A percentile compares a stretch with the other conserved stretches of the same genome.
Evolutionary conservation across 805 yeast species (phyloP).

Genomic region (Sugiyamaella floridensis): DNA sequence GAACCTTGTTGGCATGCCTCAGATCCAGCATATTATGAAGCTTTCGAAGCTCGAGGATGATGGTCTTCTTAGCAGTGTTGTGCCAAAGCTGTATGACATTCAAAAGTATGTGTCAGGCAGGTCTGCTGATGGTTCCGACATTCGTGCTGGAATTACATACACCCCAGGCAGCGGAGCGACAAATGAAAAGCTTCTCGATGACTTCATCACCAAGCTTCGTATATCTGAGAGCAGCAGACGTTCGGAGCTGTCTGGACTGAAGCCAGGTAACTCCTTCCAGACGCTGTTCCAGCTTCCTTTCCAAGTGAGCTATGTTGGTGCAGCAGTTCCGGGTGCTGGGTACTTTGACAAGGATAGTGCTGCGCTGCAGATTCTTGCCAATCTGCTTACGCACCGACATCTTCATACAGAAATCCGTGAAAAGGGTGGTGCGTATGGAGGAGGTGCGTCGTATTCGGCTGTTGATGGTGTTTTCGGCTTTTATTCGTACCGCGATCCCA

Average conservation of each 20-base stretch:
- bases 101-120: slow-evolving; percentile 16
- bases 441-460: slow-evolving; percentile 81
- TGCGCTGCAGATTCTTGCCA: slow-evolving; percentile 72
- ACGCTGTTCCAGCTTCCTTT: slow-evolving; percentile 68
- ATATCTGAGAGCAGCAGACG: background rate
- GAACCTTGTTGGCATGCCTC: slow-evolving; percentile 64
- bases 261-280: slow-evolving; percentile 21
- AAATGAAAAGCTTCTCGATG: slow-evolving; percentile 23
- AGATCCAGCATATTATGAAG: slow-evolving; percentile 60
- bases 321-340: slow-evolving; percentile 57
- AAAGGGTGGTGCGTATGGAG: slow-evolving; percentile 97
- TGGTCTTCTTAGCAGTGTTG: slow-evolving; percentile 44
- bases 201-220: slow-evolving; percentile 22
- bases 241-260: background rate
- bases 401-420: slow-evolving; percentile 88
- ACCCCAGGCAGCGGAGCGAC: slow-evolving; percentile 23
- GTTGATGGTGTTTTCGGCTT: slow-evolving; percentile 71
- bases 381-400: slow-evolving; percentile 70
- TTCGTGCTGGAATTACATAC: slow-evolving; percentile 24
- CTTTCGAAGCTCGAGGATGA: slow-evolving; percentile 47
- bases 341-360: slow-evolving; percentile 75
- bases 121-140: background rate
- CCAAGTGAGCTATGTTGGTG: slow-evolving; percentile 79
- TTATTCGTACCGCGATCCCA: slow-evolving; percentile 93
- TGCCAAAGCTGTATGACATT: slow-evolving; percentile 50